A percentile compares a stretch with the other conserved stretches of the same genome.
Evolutionary conservation across 345 rosid species (phyloP).

Genomic region (Dimocarpus longan): DNA sequence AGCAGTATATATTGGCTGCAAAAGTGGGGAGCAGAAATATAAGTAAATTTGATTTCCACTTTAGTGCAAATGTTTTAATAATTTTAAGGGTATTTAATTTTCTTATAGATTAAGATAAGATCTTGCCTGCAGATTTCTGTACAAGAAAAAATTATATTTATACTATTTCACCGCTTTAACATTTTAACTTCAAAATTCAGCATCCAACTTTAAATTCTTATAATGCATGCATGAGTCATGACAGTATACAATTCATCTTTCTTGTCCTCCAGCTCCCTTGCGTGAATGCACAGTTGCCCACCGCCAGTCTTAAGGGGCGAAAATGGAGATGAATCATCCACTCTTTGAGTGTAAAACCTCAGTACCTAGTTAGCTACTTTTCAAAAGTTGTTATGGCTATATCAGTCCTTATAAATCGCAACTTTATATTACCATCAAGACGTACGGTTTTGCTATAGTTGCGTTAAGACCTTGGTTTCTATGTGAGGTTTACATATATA

Average conservation of each 20-base stretch:
- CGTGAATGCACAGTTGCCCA: neutral
- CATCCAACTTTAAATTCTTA: too few relatives aligned
- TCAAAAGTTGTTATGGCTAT: too few relatives aligned
- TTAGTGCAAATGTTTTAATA: neutral
- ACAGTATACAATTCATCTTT: neutral
- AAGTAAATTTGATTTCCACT: neutral
- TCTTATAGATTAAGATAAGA: constrained; percentile 9
- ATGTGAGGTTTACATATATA: too few relatives aligned
- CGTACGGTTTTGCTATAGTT: too few relatives aligned
- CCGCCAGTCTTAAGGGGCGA: neutral
- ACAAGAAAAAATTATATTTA: constrained; percentile 17
- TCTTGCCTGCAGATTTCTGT: constrained; percentile 17
- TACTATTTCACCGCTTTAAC: too few relatives aligned
- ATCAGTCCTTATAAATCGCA: neutral
- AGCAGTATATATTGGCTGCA: too few relatives aligned
- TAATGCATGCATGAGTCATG: too few relatives aligned
- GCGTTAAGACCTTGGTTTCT: too few relatives aligned
- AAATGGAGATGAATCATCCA: neutral
- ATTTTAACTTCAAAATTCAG: too few relatives aligned
- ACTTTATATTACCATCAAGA: neutral
- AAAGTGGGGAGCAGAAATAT: too few relatives aligned
- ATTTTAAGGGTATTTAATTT: neutral
- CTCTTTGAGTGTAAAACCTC: neutral
- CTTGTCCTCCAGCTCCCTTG: neutral
- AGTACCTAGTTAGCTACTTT: too few relatives aligned